phyloP scores from a whole-genome alignment of 176 grass and related monocot species.

The Avena eriantha region DNA sequence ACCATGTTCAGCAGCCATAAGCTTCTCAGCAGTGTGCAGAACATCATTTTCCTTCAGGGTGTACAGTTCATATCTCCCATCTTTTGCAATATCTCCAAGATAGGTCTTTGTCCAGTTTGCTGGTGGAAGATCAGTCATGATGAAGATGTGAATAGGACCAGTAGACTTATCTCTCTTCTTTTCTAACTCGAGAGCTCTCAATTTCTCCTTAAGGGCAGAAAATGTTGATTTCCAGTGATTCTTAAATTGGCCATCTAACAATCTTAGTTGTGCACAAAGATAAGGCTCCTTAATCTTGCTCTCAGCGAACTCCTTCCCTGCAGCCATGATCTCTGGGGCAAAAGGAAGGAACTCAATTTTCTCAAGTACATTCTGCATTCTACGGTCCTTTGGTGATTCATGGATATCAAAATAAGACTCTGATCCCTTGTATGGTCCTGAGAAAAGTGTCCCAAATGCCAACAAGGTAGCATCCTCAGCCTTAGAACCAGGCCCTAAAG shows the following conservation, averaged over 20 bases:
- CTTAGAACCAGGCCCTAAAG: slow-evolving; percentile 77
- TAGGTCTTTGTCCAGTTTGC: slow-evolving; percentile 82
- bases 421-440: slow-evolving; percentile 86
- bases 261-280: slow-evolving; percentile 86
- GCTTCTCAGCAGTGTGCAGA: slow-evolving; percentile 55
- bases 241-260: slow-evolving; percentile 98
- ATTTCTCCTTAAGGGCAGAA: slow-evolving; percentile 79
- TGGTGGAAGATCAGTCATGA: slow-evolving; percentile 94
- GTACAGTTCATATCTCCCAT: slow-evolving; percentile 64
- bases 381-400: slow-evolving; percentile 65
- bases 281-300: slow-evolving; percentile 77
- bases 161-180: slow-evolving; percentile 39
- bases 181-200: slow-evolving; percentile 57
- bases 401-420: slow-evolving; percentile 88
- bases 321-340: slow-evolving; percentile 78
- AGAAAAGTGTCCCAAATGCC: slow-evolving; percentile 95
- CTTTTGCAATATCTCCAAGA: slow-evolving; percentile 69
- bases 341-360: slow-evolving; percentile 86
- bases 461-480: slow-evolving; percentile 69
- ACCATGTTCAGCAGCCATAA: slow-evolving; percentile 86
- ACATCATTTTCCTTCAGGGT: slow-evolving; percentile 77
- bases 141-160: slow-evolving; percentile 70
- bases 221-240: slow-evolving; percentile 96
- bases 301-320: slow-evolving; percentile 71
- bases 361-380: slow-evolving; percentile 61